These are phyloP conservation scores for Rehmannia glutinosa DNA, from an alignment of 257 asterid genomes.

Conservation along the genomic window DNA sequence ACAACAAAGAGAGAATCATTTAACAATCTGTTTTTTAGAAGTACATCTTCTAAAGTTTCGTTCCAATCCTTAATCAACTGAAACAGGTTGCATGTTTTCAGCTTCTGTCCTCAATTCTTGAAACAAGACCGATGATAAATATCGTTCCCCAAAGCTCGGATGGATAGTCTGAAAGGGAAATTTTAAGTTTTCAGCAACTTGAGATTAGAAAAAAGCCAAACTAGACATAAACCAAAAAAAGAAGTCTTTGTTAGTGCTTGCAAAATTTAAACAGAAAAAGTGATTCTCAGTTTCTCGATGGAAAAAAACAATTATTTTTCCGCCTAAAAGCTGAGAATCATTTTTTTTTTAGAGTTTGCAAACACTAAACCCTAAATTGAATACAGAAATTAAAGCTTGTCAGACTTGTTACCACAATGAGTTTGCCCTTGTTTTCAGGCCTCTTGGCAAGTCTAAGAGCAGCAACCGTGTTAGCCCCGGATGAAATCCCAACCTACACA, in stretches of 20 bases:
- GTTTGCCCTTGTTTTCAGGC: constrained; percentile 95
- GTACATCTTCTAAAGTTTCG: not conserved
- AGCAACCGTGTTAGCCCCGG: constrained; percentile 96
- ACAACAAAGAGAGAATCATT: no score
- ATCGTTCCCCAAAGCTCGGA: constrained; percentile 92
- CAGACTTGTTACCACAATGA: constrained; percentile 87
- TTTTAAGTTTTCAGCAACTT: not conserved
- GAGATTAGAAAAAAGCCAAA: not conserved
- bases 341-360: no score
- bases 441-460: constrained; percentile 75
- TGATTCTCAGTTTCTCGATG: no score
- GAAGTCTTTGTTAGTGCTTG: no score
- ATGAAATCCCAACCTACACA: constrained; percentile 86
- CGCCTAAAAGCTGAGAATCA: no score
- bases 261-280: no score
- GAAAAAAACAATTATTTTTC: no score
- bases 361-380: no score
- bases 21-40: no score
- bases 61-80: constrained; percentile 57
- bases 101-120: constrained; percentile 87
- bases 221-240: not conserved
- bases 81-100: constrained; percentile 82
- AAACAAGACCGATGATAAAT: constrained; percentile 81
- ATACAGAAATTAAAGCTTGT: no score
- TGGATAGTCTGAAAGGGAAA: constrained; percentile 63